A percentile compares a stretch with the other conserved stretches of the same genome.
Evolutionary conservation across 805 yeast species (phyloP).

Genomic region (Monosporozyma unispora): DNA sequence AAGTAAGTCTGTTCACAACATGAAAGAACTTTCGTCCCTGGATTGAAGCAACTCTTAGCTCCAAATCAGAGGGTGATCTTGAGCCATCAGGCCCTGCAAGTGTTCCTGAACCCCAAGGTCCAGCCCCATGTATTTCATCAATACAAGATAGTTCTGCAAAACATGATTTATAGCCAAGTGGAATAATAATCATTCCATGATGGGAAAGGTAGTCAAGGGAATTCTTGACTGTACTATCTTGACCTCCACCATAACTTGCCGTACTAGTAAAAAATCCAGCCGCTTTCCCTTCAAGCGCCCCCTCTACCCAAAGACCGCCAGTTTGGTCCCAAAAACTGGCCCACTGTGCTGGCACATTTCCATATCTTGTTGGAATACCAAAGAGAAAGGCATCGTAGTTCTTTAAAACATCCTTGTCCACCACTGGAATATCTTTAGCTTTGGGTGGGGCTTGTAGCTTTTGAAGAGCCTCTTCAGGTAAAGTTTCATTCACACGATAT

Average conservation of each 20-base stretch:
- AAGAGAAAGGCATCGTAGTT: constrained; percentile 66
- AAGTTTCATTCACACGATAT: constrained; percentile 71
- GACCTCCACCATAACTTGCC: constrained; percentile 71
- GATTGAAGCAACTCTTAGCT: constrained; percentile 49
- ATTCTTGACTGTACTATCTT: constrained; percentile 58
- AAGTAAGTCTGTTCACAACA: constrained; percentile 31
- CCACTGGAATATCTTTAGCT: constrained; percentile 45
- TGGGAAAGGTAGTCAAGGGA: constrained; percentile 54
- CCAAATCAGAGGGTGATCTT: constrained; percentile 56
- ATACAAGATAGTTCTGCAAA: constrained; percentile 48
- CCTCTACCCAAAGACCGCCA: constrained; percentile 67
- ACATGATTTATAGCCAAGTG: constrained; percentile 59
- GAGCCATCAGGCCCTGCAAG: constrained; percentile 70
- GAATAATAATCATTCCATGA: constrained; percentile 71
- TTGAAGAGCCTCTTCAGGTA: constrained; percentile 47
- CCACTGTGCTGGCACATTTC: constrained; percentile 70
- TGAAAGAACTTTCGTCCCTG: constrained; percentile 64
- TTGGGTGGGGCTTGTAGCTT: constrained; percentile 59
- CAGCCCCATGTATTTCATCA: constrained; percentile 68
- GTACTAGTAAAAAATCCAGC: constrained; percentile 67
- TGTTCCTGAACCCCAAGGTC: constrained; percentile 85
- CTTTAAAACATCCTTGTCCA: constrained; percentile 45
- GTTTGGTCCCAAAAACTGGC: constrained; percentile 68
- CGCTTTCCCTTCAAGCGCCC: constrained; percentile 61
- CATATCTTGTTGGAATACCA: constrained; percentile 76